Conservation (phyloP, 345 rosid genomes). For the Eucalyptus paniculata region DNA sequence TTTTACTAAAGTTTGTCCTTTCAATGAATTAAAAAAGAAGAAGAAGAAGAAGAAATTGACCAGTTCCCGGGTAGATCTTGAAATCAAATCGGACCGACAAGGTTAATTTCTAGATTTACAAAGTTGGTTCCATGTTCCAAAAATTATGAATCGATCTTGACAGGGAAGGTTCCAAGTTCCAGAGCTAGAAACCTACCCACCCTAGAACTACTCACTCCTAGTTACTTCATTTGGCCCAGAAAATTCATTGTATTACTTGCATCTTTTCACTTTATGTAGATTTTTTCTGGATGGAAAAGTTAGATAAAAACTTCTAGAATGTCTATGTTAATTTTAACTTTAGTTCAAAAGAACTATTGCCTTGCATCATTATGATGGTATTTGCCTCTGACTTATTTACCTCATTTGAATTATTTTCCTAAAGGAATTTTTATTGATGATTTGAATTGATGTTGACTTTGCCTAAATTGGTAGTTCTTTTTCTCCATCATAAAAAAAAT, state of each 20-base stretch:
- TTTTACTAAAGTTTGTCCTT: not conserved
- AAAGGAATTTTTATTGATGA: not conserved
- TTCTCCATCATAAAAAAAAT: not conserved
- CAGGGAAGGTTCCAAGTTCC: not conserved
- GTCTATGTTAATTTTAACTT: not conserved
- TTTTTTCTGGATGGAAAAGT: not conserved
- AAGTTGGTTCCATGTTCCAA: not conserved
- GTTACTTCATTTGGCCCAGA: not conserved
- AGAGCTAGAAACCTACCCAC: not conserved
- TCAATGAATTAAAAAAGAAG: not conserved
- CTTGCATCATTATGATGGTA: not conserved
- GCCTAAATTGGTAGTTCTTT: not conserved
- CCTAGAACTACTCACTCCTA: not conserved
- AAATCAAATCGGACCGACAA: not conserved
- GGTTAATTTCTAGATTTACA: not conserved
- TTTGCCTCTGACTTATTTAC: not conserved
- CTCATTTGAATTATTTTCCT: not conserved
- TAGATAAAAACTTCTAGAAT: not conserved
- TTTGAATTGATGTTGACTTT: not conserved
- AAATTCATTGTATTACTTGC: not conserved
- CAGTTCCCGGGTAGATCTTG: fast-evolving
- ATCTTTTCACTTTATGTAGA: not conserved
- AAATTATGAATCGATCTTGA: not conserved
- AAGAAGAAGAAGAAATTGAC: not conserved
- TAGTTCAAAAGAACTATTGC: not conserved